These are phyloP conservation scores for Tricharina praecox DNA, from an alignment of 495 filamentous ascomycete species.

Conservation along the genomic window DNA sequence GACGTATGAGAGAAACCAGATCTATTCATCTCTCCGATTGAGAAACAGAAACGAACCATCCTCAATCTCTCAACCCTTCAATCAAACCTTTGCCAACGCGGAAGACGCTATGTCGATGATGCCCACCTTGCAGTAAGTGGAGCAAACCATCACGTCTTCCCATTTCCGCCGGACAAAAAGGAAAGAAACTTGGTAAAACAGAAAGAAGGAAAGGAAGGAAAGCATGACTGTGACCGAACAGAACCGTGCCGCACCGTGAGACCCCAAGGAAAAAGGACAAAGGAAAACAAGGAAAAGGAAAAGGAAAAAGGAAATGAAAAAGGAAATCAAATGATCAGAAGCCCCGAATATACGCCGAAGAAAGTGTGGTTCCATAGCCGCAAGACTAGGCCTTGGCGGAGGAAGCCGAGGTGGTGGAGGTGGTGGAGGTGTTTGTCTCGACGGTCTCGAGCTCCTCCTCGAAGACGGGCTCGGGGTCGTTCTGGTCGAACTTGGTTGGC, in stretches of 20 bases:
- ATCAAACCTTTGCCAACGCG: too few species aligned
- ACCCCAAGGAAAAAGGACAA: too few species aligned
- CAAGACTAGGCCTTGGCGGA: too few species aligned
- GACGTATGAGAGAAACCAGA: neutral
- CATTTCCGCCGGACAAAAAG: neutral
- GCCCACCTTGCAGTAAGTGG: too few species aligned
- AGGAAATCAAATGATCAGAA: too few species aligned
- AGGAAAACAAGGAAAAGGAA: too few species aligned
- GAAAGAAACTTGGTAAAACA: neutral
- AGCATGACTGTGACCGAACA: conserved; percentile 1
- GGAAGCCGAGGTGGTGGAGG: neutral
- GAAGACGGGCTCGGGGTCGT: conserved; percentile 72
- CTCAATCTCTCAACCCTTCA: neutral
- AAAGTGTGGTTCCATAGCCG: too few species aligned
- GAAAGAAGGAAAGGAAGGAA: conserved; percentile 2
- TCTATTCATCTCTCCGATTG: neutral
- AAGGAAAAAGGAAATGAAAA: neutral
- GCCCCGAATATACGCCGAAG: neutral
- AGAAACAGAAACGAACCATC: neutral
- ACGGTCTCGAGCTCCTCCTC: conserved; percentile 42
- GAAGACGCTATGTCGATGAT: too few species aligned
- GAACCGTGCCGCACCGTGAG: neutral
- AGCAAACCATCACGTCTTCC: too few species aligned
- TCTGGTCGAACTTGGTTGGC: conserved; percentile 77
- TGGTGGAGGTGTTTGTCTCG: neutral